Percentiles rank a stretch among this genome's conserved stretches.
Conservation (phyloP, 2,329 filamentous ascomycete genomes). For the Aspergillus ibericus region DNA sequence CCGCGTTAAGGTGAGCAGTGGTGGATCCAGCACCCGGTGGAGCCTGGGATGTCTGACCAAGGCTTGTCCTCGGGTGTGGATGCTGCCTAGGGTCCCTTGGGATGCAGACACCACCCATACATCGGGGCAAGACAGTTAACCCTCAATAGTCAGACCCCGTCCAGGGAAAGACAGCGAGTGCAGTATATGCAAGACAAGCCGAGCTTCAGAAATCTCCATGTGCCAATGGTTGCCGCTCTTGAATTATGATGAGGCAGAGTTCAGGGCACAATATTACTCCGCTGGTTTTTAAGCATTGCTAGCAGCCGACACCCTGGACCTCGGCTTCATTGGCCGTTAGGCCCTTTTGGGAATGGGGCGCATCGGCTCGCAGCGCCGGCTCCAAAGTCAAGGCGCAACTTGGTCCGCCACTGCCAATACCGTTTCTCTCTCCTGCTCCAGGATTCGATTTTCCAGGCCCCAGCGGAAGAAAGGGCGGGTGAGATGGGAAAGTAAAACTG, state of each 20-base stretch:
- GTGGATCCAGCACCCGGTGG: constrained; percentile 1
- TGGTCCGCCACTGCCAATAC: constrained; percentile 1
- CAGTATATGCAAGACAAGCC: neutral
- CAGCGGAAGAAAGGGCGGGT: neutral
- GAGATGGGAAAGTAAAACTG: constrained; percentile 1
- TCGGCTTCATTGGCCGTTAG: constrained; percentile 6
- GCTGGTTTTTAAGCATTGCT: constrained; percentile 5
- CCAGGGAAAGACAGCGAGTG: neutral
- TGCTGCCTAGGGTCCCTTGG: neutral
- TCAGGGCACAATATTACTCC: neutral
- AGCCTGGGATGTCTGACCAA: constrained; percentile 2
- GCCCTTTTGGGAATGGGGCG: constrained; percentile 6
- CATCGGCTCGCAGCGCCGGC: neutral
- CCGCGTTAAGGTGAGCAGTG: constrained; percentile 2
- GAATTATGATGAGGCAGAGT: neutral
- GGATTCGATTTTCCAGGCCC: neutral
- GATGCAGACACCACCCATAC: neutral
- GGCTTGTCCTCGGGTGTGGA: constrained; percentile 2
- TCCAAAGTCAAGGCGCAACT: constrained; percentile 4
- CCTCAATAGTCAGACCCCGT: neutral
- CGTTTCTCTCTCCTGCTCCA: neutral
- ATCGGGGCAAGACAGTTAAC: neutral
- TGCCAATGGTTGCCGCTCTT: neutral
- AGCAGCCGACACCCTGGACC: constrained; percentile 3
- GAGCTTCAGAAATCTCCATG: neutral